Evolutionary conservation across 1,139 yeast genomes (phyloP), one percentile per base, ranked within the genome.

Genomic region (Nakaseomyces glabratus): DNA sequence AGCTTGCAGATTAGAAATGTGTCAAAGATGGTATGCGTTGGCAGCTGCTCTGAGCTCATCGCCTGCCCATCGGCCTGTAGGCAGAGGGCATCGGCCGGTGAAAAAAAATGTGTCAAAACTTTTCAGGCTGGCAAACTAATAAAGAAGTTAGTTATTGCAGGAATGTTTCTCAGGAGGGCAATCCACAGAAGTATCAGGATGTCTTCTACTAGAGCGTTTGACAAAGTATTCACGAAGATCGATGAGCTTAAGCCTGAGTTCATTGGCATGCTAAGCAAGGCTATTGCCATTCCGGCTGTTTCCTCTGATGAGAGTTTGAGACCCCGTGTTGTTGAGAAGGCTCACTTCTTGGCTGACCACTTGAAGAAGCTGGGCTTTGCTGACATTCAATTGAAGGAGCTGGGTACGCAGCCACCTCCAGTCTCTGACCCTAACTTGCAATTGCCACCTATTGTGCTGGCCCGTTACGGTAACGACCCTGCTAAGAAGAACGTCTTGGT

Each of bases 261-360:
- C 63, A 73, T 82, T 45, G 65, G 71, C 40, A 68, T 93, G 48
- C 69, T 90, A 43, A 63, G 75, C 33, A 68, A 78, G 38, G 96
- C 96, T 9, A 88, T 93, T 34, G 82, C 86, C 39, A 93, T 90
- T 50, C 93, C 95, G 34, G 88, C 97, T 4, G 96, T 93, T 24
- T 86, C 97, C 6, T 77, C 86, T 24, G 98, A 90, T 58, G 93
- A 86, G 55, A 60, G 75, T 11, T 71, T 82, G 51, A 82, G 95
- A 62, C 93, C 94, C 20, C 69, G 80, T 57, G 97, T 90, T 34
- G 76, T 81, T 38, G 62, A 61, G 46, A 90, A 93, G 86, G 93
- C 94, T 22, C 73, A 82, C 36, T 90, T 82, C 61, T 65, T 90
- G 41, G 76, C 73, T 37, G 58, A 58, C 5, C 88, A 88, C 63